Evolutionary conservation across 108 stramenopile species (phyloP).

Genomic region (Cylindrotheca closterium): DNA sequence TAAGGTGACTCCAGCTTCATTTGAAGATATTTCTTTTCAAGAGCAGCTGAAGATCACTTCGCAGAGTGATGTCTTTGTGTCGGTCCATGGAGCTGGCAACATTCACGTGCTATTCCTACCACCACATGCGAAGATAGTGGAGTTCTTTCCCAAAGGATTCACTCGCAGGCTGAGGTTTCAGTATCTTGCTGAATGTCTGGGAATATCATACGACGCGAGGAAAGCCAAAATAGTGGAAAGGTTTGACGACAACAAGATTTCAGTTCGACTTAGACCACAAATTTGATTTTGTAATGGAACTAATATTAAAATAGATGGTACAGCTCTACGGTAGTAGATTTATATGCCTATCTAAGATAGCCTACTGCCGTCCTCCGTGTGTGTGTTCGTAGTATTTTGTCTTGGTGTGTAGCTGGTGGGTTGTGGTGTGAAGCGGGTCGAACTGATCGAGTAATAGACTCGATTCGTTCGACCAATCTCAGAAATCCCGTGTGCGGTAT

Average conservation of each 20-base stretch:
- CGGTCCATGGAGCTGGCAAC: slow-evolving; percentile 27
- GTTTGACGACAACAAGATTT: neutral
- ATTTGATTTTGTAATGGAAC: no score
- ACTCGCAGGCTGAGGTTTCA: slow-evolving; percentile 5
- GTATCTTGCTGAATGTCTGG: slow-evolving; percentile 22
- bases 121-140: slow-evolving; percentile 6
- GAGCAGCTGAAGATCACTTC: slow-evolving; percentile 9
- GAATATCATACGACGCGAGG: slow-evolving; percentile 4
- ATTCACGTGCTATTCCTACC: slow-evolving; percentile 26
- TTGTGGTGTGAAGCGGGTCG: no score
- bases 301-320: no score
- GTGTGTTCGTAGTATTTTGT: neutral
- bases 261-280: neutral
- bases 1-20: slow-evolving; percentile 5
- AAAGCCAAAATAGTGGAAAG: slow-evolving; percentile 2
- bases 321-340: no score
- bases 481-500: no score
- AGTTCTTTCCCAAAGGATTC: slow-evolving; percentile 24
- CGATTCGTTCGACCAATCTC: no score
- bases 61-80: slow-evolving; percentile 16
- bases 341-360: no score
- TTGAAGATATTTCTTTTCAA: slow-evolving; percentile 17
- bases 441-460: no score
- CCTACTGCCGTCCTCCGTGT: no score
- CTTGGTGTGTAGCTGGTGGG: no score